These are phyloP conservation scores for Novakomyces olei DNA, from an alignment of 805 yeast species.

Conservation along the genomic window DNA sequence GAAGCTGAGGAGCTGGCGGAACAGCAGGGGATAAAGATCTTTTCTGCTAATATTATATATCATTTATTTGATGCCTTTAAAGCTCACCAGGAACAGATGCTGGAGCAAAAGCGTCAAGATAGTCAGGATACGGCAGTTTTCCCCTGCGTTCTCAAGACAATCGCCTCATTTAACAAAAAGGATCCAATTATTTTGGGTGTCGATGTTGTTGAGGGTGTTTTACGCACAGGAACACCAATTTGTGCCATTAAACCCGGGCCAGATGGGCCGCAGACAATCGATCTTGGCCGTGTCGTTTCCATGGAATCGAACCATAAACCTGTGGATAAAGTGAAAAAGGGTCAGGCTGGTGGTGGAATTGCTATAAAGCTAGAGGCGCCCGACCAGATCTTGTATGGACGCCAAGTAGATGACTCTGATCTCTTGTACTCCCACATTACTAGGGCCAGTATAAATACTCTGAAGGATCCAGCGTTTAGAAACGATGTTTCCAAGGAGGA, in stretches of 20 bases:
- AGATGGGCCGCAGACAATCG: slow-evolving; percentile 41
- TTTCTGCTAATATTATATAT: slow-evolving; percentile 90
- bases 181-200: slow-evolving; percentile 99
- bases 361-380: slow-evolving; percentile 87
- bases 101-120: slow-evolving; percentile 79
- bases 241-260: slow-evolving; percentile 85
- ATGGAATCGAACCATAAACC: slow-evolving; percentile 90
- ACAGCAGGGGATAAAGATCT: slow-evolving; percentile 75
- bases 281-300: slow-evolving; percentile 73
- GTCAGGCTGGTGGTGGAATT: slow-evolving; percentile 93
- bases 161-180: slow-evolving; percentile 93
- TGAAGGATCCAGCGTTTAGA: slow-evolving; percentile 95
- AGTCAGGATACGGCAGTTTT: slow-evolving; percentile 71
- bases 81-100: slow-evolving; percentile 66
- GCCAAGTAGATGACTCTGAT: slow-evolving; percentile 92
- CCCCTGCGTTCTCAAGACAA: slow-evolving; percentile 86
- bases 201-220: slow-evolving; percentile 77
- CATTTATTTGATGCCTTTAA: slow-evolving; percentile 90
- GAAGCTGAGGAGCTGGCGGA: slow-evolving; percentile 97
- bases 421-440: slow-evolving; percentile 70
- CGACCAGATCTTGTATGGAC: slow-evolving; percentile 95
- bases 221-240: slow-evolving; percentile 83
- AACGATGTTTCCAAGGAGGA: slow-evolving; percentile 84
- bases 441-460: slow-evolving; percentile 82
- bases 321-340: slow-evolving; percentile 59